Evolutionary conservation across 2,329 filamentous ascomycete genomes (phyloP), one percentile per base, ranked within the genome.

Genomic region (Graphilbum ipis-grandicollis): DNA sequence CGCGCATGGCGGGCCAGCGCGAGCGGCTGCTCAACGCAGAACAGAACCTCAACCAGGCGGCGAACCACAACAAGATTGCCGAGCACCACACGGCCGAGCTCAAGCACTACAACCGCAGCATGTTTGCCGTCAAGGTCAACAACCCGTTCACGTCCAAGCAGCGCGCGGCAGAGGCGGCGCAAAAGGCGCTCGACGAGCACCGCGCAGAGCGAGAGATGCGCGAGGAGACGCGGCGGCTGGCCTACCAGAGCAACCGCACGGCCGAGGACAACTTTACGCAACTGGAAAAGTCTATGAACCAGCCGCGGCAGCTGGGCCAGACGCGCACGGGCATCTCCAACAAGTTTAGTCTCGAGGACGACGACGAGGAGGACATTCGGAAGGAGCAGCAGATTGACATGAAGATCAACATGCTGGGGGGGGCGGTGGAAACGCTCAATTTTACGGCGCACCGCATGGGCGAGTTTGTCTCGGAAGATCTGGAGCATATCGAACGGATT

Each of bases 21-120:
- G 83, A 93, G 52, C 69, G 78, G 14, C 68, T 93, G 38, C 73
- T 86, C 52, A 83, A 86, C 50, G 82, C 79, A 1, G 82, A 93
- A 55, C 73, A 72, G 55, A 84, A 88, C 48, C 66, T 94, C 39
- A 83, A 93, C 48, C 64, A 82, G 44, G 79, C 84, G 4, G 60
- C 71, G n/a, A 78, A 77, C 44, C 76, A 85, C 52, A 82, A 81
- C 47, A 71, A 74, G 40, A 62, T 80, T 41, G 81, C 82, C 0
- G 76, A 85, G 47, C 82, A 86, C 46, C 80, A 82, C 47, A 79
- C 84, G 1, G 71, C 75, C 34, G 84, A 93, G 51, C 62, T 94
- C 28, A 88, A 88, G 60, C 82, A 72, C 1, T 63, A 92, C 35
- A 93, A 94, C 56, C 67, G 79, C 43, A 85, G 78, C 60, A 93